Base-by-base conservation (phyloP, 768 basidiomycete genomes). In the Kondoa malvinella region DNA sequence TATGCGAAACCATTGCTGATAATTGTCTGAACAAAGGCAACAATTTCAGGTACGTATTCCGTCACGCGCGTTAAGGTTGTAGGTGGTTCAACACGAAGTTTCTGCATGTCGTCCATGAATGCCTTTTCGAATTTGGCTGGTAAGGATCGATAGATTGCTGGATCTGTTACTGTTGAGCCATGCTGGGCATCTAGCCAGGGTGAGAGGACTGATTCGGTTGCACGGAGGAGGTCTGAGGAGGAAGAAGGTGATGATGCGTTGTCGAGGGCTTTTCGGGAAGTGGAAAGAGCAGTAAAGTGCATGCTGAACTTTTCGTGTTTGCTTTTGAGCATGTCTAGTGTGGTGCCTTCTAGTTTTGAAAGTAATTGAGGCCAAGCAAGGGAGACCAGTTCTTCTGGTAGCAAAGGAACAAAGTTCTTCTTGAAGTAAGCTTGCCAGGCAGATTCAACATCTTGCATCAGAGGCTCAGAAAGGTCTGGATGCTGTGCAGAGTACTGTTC, bases 21-120 rank as follows among this genome's bases (percentile, higher is more conserved):
- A 75, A 97, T 88, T 29, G 83, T 80, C 75, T 91, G 83, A 50
- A 97, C 87, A 76, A 92, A 99, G 2, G 82, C 77, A 63, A 92
- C 89, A 71, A 96, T 89, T 78, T 97, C 92, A 2, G 92, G 89
- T 4, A 99, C 86, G 77, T 91, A 99, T 78, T 97, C 95, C 1
- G 92, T 92, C 3, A 97, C 95, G 56, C 94, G 86, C 0, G 95
- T 97, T 66, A 96, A 78, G 2, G 85, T 89, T 76, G 94, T 90
- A 21, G 95, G 92, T 26, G 86, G 84, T 68, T 86, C 85, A 56
- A 97, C 87, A 70, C 83, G 83, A 21, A 99, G 82, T n/a, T 86
- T 84, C 17, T 80, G 78, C 95, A 99, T 99, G 74, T 96, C 92
- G 32, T 84, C 80, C 80, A 94, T 91, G 80, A 92, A 99, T 66